A percentile compares a stretch with the other conserved stretches of the same genome.
These are phyloP conservation scores for Pythium chondricola DNA, from an alignment of 352 stramenopile species.

Conservation along the genomic window DNA sequence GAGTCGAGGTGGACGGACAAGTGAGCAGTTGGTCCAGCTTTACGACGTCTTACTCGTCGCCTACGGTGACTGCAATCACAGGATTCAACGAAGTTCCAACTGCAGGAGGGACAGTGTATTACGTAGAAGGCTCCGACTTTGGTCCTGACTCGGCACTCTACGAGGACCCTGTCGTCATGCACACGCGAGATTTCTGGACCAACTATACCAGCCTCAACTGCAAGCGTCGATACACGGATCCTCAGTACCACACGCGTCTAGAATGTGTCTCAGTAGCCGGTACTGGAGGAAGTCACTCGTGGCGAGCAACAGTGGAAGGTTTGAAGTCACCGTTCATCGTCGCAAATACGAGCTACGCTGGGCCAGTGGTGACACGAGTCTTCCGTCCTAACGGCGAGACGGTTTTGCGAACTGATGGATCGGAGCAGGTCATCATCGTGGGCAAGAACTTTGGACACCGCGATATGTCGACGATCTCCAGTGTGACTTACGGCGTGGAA, in stretches of 20 bases:
- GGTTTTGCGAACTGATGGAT: constrained; percentile 41
- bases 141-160: constrained; percentile 39
- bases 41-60: constrained; percentile 26
- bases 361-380: constrained; percentile 48
- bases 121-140: constrained; percentile 43
- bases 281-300: constrained; percentile 35
- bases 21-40: constrained; percentile 10
- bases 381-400: constrained; percentile 36
- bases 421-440: constrained; percentile 45
- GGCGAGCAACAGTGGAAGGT: constrained; percentile 35
- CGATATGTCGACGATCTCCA: constrained; percentile 24
- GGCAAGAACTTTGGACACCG: constrained; percentile 51
- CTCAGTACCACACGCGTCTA: constrained; percentile 33
- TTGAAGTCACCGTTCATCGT: constrained; percentile 29
- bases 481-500: constrained; percentile 44
- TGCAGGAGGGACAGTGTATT: constrained; percentile 34
- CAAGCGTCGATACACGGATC: constrained; percentile 41
- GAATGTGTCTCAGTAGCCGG: constrained; percentile 45
- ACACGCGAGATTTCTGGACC: constrained; percentile 27
- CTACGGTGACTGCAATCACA: constrained; percentile 30
- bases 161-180: constrained; percentile 41
- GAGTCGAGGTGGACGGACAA: constrained; percentile 31
- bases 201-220: constrained; percentile 39
- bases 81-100: constrained; percentile 43
- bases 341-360: constrained; percentile 41